A percentile compares a stretch with the other conserved stretches of the same genome.
These are phyloP conservation scores for Talaromyces ruber DNA, from an alignment of 495 filamentous ascomycete species.

Conservation along the genomic window DNA sequence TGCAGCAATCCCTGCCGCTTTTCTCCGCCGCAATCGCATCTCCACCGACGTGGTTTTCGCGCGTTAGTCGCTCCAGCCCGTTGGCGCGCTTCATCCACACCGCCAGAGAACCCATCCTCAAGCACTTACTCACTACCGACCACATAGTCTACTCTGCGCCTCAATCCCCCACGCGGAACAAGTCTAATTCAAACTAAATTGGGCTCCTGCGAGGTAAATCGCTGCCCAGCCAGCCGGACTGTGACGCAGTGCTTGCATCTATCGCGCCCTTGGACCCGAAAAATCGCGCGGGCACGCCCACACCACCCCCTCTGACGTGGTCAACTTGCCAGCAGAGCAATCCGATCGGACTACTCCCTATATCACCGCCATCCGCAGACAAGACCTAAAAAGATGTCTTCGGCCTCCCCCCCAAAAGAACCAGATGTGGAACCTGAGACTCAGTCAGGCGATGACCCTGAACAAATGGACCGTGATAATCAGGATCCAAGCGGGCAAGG, in stretches of 20 bases:
- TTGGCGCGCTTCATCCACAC: slow-evolving; percentile 16
- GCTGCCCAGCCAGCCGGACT: slow-evolving; percentile 32
- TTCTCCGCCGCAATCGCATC: neutral
- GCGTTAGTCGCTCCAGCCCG: slow-evolving; percentile 4
- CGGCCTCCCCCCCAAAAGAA: slow-evolving; percentile 80
- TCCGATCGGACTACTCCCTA: slow-evolving; percentile 18
- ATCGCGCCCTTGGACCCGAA: slow-evolving; percentile 15
- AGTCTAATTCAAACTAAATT: slow-evolving; percentile 14
- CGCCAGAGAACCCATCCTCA: slow-evolving; percentile 21
- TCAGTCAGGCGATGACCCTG: slow-evolving; percentile 84
- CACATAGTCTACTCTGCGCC: neutral
- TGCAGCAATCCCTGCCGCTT: neutral
- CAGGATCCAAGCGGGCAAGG: slow-evolving; percentile 54
- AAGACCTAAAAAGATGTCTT: slow-evolving; percentile 76
- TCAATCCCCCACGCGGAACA: slow-evolving; percentile 11
- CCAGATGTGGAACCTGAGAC: slow-evolving; percentile 82
- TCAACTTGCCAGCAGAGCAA: slow-evolving; percentile 34
- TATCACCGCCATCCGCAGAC: slow-evolving; percentile 15
- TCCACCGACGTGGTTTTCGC: slow-evolving; percentile 8
- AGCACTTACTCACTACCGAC: slow-evolving; percentile 21
- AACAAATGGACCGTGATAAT: slow-evolving; percentile 62
- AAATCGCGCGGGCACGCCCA: slow-evolving; percentile 16
- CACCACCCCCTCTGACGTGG: slow-evolving; percentile 35
- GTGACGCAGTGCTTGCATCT: slow-evolving; percentile 21
- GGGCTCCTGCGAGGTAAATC: slow-evolving; percentile 38